Conservation (phyloP, 2,329 filamentous ascomycete species). For the Fusarium sp. region DNA sequence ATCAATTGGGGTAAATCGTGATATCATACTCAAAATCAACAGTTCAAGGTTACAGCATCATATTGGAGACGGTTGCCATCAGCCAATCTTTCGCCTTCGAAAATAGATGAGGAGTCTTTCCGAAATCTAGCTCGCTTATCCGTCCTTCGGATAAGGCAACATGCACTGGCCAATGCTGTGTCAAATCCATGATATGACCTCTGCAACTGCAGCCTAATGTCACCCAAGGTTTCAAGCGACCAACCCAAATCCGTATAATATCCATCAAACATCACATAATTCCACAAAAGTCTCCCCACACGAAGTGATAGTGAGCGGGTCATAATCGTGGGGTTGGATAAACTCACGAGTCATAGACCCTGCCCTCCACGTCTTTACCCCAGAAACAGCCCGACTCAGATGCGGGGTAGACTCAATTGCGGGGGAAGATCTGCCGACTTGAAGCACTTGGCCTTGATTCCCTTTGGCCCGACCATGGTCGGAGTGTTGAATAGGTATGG, state of each 20-base stretch:
- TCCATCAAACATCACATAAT: not conserved
- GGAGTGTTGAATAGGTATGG: not conserved
- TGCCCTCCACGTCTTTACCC: not conserved
- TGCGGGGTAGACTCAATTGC: constrained; percentile 20
- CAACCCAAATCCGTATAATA: not conserved
- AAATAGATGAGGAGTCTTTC: too few relatives aligned
- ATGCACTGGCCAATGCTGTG: not conserved
- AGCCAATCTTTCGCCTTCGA: not conserved
- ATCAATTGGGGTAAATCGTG: too few relatives aligned
- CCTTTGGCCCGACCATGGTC: constrained; percentile 5
- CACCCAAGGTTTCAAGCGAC: not conserved
- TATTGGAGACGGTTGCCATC: too few relatives aligned
- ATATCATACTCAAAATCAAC: too few relatives aligned
- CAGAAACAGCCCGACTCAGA: not conserved
- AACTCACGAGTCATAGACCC: constrained; percentile 7
- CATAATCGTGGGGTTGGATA: not conserved
- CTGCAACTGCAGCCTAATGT: not conserved
- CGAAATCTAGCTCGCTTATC: not conserved
- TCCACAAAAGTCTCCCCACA: not conserved
- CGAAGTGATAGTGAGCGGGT: not conserved
- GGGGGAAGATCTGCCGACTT: constrained; percentile 9
- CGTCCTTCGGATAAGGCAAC: not conserved
- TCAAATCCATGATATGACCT: not conserved
- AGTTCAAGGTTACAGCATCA: too few relatives aligned
- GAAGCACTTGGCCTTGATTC: not conserved